Conservation (phyloP, 2,329 filamentous ascomycete species). For the Trichoderma aggressivum region DNA sequence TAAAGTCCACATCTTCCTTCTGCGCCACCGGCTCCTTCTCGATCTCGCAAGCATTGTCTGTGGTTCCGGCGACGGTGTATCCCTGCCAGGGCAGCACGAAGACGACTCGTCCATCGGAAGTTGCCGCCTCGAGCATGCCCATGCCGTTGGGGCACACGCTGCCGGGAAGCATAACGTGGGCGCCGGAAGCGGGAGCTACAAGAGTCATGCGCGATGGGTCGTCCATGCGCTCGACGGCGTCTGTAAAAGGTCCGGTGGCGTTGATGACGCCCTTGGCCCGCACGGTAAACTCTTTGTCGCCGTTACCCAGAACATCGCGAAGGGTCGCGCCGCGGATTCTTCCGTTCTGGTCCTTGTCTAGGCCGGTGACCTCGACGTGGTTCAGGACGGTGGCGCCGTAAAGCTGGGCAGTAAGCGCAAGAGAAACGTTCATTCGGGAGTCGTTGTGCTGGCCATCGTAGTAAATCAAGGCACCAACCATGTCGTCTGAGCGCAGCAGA, state of each 20-base stretch:
- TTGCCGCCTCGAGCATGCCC: constrained; percentile 77
- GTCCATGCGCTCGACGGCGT: constrained; percentile 77
- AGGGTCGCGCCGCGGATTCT: constrained; percentile 63
- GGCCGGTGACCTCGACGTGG: constrained; percentile 72
- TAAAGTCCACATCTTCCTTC: constrained; percentile 78
- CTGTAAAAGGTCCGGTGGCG: constrained; percentile 78
- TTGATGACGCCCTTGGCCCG: constrained; percentile 79
- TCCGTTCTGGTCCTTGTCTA: constrained; percentile 69
- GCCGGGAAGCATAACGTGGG: constrained; percentile 78
- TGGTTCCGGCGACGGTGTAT: constrained; percentile 81
- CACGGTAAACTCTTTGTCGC: constrained; percentile 63
- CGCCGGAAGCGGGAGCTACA: constrained; percentile 75
- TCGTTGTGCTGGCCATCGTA: constrained; percentile 87
- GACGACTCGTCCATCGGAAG: constrained; percentile 81
- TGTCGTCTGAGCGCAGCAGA: constrained; percentile 68
- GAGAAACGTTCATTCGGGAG: constrained; percentile 80
- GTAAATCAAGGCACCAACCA: constrained; percentile 78
- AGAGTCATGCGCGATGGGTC: constrained; percentile 66
- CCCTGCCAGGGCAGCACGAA: constrained; percentile 88
- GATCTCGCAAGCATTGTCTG: constrained; percentile 69
- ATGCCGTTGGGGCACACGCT: constrained; percentile 77
- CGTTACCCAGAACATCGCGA: constrained; percentile 53
- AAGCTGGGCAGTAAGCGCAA: constrained; percentile 75
- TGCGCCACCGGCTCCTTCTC: constrained; percentile 67
- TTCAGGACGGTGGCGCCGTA: constrained; percentile 79